Evolutionary conservation across 1,284 basidiomycete genomes (phyloP).

Genomic region (Paramarasmius palmivorus): DNA sequence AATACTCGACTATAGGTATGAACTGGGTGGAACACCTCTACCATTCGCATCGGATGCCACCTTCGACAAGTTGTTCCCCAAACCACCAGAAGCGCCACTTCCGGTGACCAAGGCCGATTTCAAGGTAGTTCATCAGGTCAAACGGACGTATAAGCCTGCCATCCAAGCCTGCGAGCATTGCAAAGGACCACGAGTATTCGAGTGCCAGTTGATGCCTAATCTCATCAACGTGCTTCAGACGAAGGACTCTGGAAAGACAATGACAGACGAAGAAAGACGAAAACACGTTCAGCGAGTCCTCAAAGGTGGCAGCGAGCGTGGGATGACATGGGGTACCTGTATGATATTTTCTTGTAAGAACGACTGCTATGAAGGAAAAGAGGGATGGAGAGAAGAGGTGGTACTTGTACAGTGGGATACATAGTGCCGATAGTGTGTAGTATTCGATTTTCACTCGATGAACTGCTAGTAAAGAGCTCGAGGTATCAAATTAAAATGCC

Average conservation of each 20-base stretch:
- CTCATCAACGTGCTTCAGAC: conserved; percentile 69
- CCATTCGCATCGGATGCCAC: conserved; percentile 70
- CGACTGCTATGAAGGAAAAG: conserved; percentile 62
- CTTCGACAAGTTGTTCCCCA: conserved; percentile 73
- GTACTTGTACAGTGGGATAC: conserved; percentile 77
- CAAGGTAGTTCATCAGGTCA: conserved; percentile 48
- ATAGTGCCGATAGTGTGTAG: conserved; percentile 9
- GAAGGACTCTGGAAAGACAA: conserved; percentile 23
- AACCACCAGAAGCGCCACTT: conserved; percentile 39
- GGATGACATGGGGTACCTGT: conserved; percentile 86
- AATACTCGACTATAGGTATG: conserved; percentile 55
- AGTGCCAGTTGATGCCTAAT: conserved; percentile 88
- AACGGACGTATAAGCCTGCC: conserved; percentile 53
- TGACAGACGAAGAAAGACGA: conserved; percentile 61
- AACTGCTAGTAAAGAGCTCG: no score
- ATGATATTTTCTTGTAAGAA: conserved; percentile 77
- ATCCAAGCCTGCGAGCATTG: conserved; percentile 57
- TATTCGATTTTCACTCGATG: no score
- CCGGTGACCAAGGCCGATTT: conserved; percentile 60
- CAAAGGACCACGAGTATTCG: conserved; percentile 64
- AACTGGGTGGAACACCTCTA: conserved; percentile 70
- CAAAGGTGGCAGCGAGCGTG: conserved; percentile 41
- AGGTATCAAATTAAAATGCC: neutral
- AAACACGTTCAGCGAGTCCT: conserved; percentile 53
- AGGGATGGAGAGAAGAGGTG: conserved; percentile 69